Conservation (phyloP, 192 early-diverging fungal genomes). For the Thamnidium elegans region DNA sequence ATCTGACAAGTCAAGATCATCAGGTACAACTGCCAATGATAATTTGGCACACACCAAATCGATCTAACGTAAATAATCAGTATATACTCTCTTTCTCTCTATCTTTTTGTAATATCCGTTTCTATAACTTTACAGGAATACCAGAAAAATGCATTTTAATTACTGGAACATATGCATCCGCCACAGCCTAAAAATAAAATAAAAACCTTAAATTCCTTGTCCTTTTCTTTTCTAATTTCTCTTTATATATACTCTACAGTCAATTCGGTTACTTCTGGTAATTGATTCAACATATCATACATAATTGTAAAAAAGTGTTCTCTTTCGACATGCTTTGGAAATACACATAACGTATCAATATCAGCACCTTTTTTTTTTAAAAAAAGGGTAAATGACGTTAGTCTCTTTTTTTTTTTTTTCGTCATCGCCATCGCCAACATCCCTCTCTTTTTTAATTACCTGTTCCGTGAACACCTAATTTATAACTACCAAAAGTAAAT, state of each 20-base stretch:
- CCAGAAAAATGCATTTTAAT: slow-evolving; percentile 92
- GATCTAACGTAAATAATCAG: slow-evolving; percentile 51
- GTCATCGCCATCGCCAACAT: background rate
- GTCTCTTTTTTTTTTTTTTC: background rate
- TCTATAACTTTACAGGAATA: slow-evolving; percentile 62
- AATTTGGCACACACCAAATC: slow-evolving; percentile 92
- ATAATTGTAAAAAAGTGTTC: slow-evolving; percentile 93
- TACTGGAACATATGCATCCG: slow-evolving; percentile 92
- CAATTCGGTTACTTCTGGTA: slow-evolving; percentile 83
- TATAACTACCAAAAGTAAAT: slow-evolving; percentile 96
- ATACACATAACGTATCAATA: slow-evolving; percentile 97
- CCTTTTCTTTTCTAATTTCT: background rate
- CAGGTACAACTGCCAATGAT: slow-evolving; percentile 66
- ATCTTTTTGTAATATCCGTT: background rate
- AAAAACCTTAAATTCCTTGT: background rate
- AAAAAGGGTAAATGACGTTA: slow-evolving; percentile 3
- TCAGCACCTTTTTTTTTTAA: slow-evolving; percentile 64
- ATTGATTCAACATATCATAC: slow-evolving; percentile 73
- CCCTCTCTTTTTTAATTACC: slow-evolving; percentile 51
- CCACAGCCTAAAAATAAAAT: slow-evolving; percentile 52
- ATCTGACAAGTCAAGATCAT: slow-evolving; percentile 83
- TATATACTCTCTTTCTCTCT: background rate
- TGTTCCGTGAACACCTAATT: slow-evolving; percentile 89
- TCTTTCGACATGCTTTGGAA: slow-evolving; percentile 80
- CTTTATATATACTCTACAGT: slow-evolving; percentile 43